Percentiles rank a stretch among this genome's conserved stretches.
Evolutionary conservation across 805 yeast species (phyloP).

Genomic region (Suhomyces canberraensis): DNA sequence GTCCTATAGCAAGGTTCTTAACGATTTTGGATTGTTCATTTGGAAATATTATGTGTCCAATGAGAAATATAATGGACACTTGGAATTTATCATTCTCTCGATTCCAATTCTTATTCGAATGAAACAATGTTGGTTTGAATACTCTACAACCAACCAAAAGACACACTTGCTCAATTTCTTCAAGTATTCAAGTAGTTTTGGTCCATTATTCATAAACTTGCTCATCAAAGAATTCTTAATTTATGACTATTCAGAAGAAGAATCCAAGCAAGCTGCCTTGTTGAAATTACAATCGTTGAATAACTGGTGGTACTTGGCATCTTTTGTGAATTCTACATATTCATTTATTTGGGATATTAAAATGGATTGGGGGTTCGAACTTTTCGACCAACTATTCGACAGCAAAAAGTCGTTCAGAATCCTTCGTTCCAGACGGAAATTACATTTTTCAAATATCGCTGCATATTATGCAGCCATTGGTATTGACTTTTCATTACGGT

Average conservation of each 20-base stretch:
- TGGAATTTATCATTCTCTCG: constrained; percentile 32
- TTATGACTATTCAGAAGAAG: constrained; percentile 5
- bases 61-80: constrained; percentile 22
- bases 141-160: constrained; percentile 43
- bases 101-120: constrained; percentile 76
- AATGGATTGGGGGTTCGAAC: constrained; percentile 80
- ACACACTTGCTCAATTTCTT: constrained; percentile 66
- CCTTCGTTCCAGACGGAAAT: neutral
- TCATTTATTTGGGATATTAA: constrained; percentile 86
- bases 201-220: constrained; percentile 31
- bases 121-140: constrained; percentile 79
- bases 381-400: constrained; percentile 38
- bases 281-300: constrained; percentile 21
- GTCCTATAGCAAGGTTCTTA: constrained; percentile 72
- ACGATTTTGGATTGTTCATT: constrained; percentile 61
- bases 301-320: constrained; percentile 42
- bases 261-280: constrained; percentile 12
- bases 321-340: constrained; percentile 66
- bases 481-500: constrained; percentile 65
- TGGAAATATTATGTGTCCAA: constrained; percentile 41
- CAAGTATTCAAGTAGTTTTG: constrained; percentile 66
- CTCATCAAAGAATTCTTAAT: constrained; percentile 17
- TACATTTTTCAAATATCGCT: constrained; percentile 1
- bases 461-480: constrained; percentile 57
- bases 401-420: neutral